Percentiles rank a stretch among this genome's conserved stretches.
These are phyloP conservation scores for Malassezia vespertilionis DNA, from an alignment of 1,284 basidiomycete species.

Conservation along the genomic window DNA sequence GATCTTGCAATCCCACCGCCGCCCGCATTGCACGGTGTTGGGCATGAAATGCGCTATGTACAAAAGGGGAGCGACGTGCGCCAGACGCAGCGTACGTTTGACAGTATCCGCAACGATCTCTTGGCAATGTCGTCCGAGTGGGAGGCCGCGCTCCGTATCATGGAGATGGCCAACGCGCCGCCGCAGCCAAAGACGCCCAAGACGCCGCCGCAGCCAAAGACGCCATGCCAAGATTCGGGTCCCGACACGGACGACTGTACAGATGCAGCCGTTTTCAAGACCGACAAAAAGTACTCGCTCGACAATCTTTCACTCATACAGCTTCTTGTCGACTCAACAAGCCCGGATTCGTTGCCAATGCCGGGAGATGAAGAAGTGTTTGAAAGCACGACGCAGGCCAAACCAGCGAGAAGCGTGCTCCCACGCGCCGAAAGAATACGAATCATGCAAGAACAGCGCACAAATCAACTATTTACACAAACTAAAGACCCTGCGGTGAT, in stretches of 20 bases:
- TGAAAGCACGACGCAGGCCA: conserved; percentile 26
- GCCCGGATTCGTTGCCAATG: conserved; percentile 28
- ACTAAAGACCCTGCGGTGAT: conserved; percentile 1
- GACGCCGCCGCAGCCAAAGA: neutral
- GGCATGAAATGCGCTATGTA: neutral
- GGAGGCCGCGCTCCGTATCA: conserved; percentile 34
- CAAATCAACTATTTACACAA: neutral
- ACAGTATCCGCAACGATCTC: conserved; percentile 38
- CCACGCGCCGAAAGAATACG: conserved; percentile 33
- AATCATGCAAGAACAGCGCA: neutral
- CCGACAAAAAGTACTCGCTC: too few species aligned
- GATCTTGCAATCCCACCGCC: conserved; percentile 25
- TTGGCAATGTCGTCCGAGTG: conserved; percentile 34
- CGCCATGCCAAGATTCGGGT: neutral
- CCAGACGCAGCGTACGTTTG: conserved; percentile 12
- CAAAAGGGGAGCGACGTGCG: neutral
- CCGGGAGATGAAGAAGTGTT: conserved; percentile 39
- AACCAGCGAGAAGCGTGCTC: conserved; percentile 7
- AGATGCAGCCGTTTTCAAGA: too few species aligned
- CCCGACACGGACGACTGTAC: too few species aligned
- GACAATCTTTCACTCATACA: conserved; percentile 12
- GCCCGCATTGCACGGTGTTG: conserved; percentile 27
- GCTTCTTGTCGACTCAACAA: conserved; percentile 24
- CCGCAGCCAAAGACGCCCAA: neutral
- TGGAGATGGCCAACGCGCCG: conserved; percentile 2